A percentile compares a stretch with the other conserved stretches of the same genome.
These are phyloP conservation scores for Aleurites moluccanus DNA, from an alignment of 441 rosid genomes.

Conservation along the genomic window DNA sequence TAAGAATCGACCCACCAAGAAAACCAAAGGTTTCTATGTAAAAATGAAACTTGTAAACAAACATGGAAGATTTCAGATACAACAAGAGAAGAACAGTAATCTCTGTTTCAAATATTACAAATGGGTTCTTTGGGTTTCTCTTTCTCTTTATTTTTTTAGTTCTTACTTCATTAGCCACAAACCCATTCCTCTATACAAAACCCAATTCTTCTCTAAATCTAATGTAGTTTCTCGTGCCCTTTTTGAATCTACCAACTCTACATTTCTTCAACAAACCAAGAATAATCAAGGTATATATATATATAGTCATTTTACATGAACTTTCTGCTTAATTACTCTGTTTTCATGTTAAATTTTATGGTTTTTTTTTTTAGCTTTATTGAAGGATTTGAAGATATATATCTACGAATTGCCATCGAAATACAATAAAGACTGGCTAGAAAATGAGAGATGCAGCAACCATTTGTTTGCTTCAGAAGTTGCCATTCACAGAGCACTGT, in stretches of 20 bases:
- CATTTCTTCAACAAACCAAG: slow-evolving; percentile 28
- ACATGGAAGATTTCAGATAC: slow-evolving; percentile 35
- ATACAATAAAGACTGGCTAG: slow-evolving; percentile 76
- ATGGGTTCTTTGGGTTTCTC: slow-evolving; percentile 75
- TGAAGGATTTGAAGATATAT: slow-evolving; percentile 68
- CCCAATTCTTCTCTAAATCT: slow-evolving; percentile 42
- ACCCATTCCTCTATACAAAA: slow-evolving; percentile 43
- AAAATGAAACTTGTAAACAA: slow-evolving; percentile 49
- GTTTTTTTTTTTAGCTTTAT: slow-evolving; percentile 28
- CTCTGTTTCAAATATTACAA: slow-evolving; percentile 63
- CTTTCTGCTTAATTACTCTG: too few species aligned
- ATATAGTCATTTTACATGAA: not conserved
- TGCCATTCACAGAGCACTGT: slow-evolving; percentile 72
- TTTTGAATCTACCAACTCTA: slow-evolving; percentile 52
- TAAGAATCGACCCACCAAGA: slow-evolving; percentile 36
- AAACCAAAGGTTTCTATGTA: slow-evolving; percentile 43
- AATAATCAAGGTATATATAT: slow-evolving; percentile 33
- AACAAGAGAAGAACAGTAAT: slow-evolving; percentile 44
- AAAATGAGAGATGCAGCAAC: slow-evolving; percentile 71
- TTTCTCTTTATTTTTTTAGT: slow-evolving; percentile 68
- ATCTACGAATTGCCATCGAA: slow-evolving; percentile 73
- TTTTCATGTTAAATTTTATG: not conserved
- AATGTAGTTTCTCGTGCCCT: slow-evolving; percentile 59
- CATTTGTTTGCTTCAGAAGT: slow-evolving; percentile 95
- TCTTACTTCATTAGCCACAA: slow-evolving; percentile 66